phyloP scores from a whole-genome alignment of 2,329 filamentous ascomycete genomes.

The Helicocarpus griseus region DNA sequence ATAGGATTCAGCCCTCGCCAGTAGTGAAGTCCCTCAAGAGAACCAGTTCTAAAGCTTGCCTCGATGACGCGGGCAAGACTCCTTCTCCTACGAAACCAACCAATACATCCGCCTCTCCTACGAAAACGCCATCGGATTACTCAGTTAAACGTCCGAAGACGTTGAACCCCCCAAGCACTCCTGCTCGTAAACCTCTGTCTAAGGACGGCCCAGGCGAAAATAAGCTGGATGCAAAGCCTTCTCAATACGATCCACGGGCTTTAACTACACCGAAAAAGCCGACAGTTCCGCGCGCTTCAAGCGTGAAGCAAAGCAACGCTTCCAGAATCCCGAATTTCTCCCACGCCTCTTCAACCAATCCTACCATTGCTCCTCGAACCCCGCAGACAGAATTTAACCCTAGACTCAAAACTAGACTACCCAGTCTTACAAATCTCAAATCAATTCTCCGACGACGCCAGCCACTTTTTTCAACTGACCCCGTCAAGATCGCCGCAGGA shows the following conservation, averaged over 20 bases:
- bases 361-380: conserved; percentile 35
- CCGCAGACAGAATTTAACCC: conserved; percentile 39
- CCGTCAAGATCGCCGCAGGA: conserved; percentile 49
- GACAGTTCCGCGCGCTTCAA: conserved; percentile 54
- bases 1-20: conserved; percentile 29
- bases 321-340: conserved; percentile 46
- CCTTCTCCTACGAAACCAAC: conserved; percentile 25
- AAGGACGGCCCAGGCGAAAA: conserved; percentile 16
- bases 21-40: conserved; percentile 39
- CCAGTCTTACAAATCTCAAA: conserved; percentile 46
- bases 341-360: conserved; percentile 45
- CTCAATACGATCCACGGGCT: conserved; percentile 40
- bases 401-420: conserved; percentile 34
- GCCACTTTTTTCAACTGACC: conserved; percentile 51
- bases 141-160: conserved; percentile 64
- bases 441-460: conserved; percentile 54
- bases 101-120: neutral
- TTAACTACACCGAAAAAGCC: conserved; percentile 72
- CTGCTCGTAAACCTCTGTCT: conserved; percentile 42
- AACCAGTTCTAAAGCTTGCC: conserved; percentile 51
- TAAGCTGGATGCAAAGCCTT: conserved; percentile 26
- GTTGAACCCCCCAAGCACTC: conserved; percentile 57
- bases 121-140: conserved; percentile 25
- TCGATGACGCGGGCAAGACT: conserved; percentile 50
- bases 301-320: conserved; percentile 44